Evolutionary conservation across 78 protist species (phyloP), one percentile per base, ranked within the genome.

Genomic region (Pelomyxa schiedti): DNA sequence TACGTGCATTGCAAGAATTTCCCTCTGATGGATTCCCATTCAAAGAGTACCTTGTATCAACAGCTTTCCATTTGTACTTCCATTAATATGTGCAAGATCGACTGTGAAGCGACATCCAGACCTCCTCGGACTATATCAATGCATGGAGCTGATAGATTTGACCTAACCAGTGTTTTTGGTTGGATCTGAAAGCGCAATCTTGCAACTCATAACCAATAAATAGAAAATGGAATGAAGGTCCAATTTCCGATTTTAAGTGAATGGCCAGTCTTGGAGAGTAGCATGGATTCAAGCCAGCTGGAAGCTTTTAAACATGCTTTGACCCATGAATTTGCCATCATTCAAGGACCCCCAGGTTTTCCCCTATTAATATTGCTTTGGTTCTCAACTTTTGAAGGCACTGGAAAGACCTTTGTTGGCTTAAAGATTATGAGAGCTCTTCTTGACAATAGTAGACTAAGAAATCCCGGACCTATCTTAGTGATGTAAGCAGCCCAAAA

Each of bases 271-370:
- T 9, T 22, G 64, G 37, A 9, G n/a, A 29, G 8, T 37, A 2
- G 39, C 2, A 32, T 77, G 58, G 81, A 77, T 47, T 42, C 9
- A 0, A 22, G 74, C 26, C 81, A 77, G 65, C 37, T 1, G 30
- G 77, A 37, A 8, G 63, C 75, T 8, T 8, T 77, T 24, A n/a
- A 2, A 5, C 81, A 41, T 38, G 76, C 80, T 5, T 29, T 81
- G 47, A 75, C 6, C 22, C 1, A 72, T 24, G 28, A 81, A 1
- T 9, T 84, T 28, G 0, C 83, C 35, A 7, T 84, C 26, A 84
- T 84, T 32, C 84, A 84, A 22, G 88, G 88, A n/a, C 88, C 88
- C 3, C 88, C 88, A 5, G 88, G 88, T 38, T n/a, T n/a, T n/a
- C n/a, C n/a, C n/a, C n/a, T n/a, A n/a, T n/a, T n/a, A n/a, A n/a